Evolutionary conservation across 768 basidiomycete genomes (phyloP), one percentile per base, ranked within the genome.

Genomic region (Leccinellum luteum): DNA sequence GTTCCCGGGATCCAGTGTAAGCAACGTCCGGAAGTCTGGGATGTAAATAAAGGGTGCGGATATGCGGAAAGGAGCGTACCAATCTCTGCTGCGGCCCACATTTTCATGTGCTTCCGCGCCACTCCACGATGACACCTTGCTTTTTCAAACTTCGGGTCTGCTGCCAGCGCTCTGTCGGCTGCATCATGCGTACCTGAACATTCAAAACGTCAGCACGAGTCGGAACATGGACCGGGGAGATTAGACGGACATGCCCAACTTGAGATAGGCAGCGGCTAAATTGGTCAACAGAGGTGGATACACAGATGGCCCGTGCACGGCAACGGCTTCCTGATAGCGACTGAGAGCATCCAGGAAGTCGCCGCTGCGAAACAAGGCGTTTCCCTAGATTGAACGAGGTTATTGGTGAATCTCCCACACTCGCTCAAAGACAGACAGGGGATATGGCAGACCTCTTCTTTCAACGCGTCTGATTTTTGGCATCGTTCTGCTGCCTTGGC

Each of bases 211-310:
- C 3, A 58, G 56, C 21, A 23, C 2, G 21, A 6, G 2, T 2
- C 9, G 9, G n/a, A 38, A 48, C 7, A 12, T 1, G 10, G 1
- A 2, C 15, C 19, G 6, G 27, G 49, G n/a, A 15, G 6, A 15
- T 14, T 31, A 0, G 10, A 60, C 70, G 35, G 10, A 74, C 76
- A 74, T 74, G 47, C 73, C 68, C 4, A 80, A 65, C 59, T 79
- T 77, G 13, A 82, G 66, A 60, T 76, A 76, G 1, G 77, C 70
- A 19, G 73, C 72, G 0, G 78, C 74, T 25, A 81, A 63, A 58
- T 82, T 82, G 10, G 73, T 52, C 48, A 81, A 66, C 53, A 77
- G 74, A 4, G 0, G 77, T 9, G 19, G 70, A 25, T 76, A 72
- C 6, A 45, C 19, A 12, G 58, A 55, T 0, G 69, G 64, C 1